Evolutionary conservation across 2,329 filamentous ascomycete species (phyloP), one percentile per base, ranked within the genome.

Genomic region (Elsinoe australis): DNA sequence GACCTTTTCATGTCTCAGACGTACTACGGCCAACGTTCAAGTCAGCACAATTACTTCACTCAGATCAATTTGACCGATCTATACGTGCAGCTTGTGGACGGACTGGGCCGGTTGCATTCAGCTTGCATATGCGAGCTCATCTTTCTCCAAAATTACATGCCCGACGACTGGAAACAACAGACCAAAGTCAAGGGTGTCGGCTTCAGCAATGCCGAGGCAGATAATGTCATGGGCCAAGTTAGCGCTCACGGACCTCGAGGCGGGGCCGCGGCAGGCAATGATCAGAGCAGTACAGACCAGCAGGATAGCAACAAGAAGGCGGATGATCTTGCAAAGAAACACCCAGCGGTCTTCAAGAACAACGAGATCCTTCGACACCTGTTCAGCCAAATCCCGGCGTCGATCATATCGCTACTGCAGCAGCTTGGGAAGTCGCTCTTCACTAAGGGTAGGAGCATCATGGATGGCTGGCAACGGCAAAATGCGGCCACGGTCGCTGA

Each of bases 121-220:
- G 82, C 83, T 46, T 85, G 87, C 51, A 74, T 94, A n/a, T 83
- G 82, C 64, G 90, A 98, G 64, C 85, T 94, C 55, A 84, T 89
- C 28, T 71, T 82, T 0, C 71, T 95, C 35, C 77, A 84, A 54
- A 81, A 79, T 44, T 73, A 78, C 46, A 82, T 95, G 41, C 87
- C 90, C 1, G 74, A 80, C 29, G 72, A 80, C 51, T 85, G 82
- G 82, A 68, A 69, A 52, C 65, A 67, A 39, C 63, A 66, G 32
- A 71, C 70, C 9, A 64, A 69, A 19, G 65, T 71, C 29, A 63
- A 63, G 49, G 64, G 63, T 47, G 59, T 60, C 21, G 24, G 22
- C 10, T 46, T 34, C 15, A 19, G 31, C 35, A 60, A 61, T 7
- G 58, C 62, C 26, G 66, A 68, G 51, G 66, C 66, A 17, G 65